phyloP scores from a whole-genome alignment of 2,329 filamentous ascomycete species.

The Calonectria fujianensis region DNA sequence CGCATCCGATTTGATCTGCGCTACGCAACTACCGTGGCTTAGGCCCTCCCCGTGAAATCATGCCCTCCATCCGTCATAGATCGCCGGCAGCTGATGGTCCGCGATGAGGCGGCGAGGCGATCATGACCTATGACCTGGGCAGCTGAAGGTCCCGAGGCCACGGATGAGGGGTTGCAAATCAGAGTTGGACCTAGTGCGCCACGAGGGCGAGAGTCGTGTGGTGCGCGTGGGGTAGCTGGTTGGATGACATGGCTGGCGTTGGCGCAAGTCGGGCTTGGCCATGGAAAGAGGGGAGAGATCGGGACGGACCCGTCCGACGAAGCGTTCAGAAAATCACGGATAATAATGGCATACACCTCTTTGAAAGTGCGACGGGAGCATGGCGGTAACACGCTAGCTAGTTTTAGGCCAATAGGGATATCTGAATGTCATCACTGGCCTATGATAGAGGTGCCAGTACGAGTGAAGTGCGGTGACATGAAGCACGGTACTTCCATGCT shows the following conservation, averaged over 20 bases:
- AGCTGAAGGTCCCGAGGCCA: slow-evolving; percentile 10
- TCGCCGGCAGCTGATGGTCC: slow-evolving; percentile 5
- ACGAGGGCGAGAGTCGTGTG: not conserved
- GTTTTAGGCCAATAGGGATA: too few relatives aligned
- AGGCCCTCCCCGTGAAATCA: not conserved
- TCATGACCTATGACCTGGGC: not conserved
- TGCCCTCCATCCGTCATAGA: not conserved
- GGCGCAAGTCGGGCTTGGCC: not conserved
- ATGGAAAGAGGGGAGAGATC: not conserved
- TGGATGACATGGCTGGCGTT: not conserved
- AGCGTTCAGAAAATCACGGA: not conserved
- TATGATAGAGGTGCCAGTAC: too few relatives aligned
- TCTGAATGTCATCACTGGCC: too few relatives aligned
- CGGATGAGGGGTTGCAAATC: slow-evolving; percentile 1
- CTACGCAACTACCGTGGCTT: slow-evolving; percentile 17
- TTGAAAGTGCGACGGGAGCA: too few relatives aligned
- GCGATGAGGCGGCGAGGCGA: slow-evolving; percentile 11
- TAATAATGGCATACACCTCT: not conserved
- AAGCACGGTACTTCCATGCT: too few relatives aligned
- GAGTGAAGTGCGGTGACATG: too few relatives aligned
- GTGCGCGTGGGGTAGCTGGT: slow-evolving; percentile 13
- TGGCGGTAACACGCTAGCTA: too few relatives aligned
- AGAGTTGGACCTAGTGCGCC: slow-evolving; percentile 9
- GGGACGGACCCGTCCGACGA: not conserved
- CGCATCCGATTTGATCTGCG: slow-evolving; percentile 25